Evolutionary conservation across 1,139 yeast genomes (phyloP).

Genomic region (Taphrina flavorubra): DNA sequence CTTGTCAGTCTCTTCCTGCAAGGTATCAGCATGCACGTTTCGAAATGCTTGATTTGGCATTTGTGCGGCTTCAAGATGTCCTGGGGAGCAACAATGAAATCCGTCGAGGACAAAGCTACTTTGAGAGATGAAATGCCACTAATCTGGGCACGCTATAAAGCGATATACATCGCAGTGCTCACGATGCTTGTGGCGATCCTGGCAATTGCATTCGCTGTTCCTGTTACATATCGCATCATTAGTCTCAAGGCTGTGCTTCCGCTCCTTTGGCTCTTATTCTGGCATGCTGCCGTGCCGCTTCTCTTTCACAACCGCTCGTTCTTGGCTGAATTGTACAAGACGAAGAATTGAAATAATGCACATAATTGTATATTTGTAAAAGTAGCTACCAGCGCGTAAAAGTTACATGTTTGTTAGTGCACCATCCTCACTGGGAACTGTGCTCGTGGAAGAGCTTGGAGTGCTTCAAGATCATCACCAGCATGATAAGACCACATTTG

Average conservation of each 20-base stretch:
- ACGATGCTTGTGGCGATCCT: slow-evolving; percentile 26
- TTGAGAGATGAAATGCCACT: slow-evolving; percentile 43
- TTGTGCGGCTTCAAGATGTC: slow-evolving; percentile 44
- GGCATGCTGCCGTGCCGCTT: slow-evolving; percentile 32
- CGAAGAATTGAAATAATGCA: not conserved
- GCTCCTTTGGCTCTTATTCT: slow-evolving; percentile 28
- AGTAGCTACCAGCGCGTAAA: not conserved
- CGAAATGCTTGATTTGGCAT: slow-evolving; percentile 43
- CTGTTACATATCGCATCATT: slow-evolving; percentile 42
- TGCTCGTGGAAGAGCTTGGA: too few species aligned
- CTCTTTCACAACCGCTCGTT: slow-evolving; percentile 35
- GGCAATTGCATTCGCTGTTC: slow-evolving; percentile 42
- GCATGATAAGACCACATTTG: too few species aligned
- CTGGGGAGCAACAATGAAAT: slow-evolving; percentile 45
- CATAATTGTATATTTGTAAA: not conserved
- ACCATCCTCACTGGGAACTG: too few species aligned
- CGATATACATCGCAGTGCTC: slow-evolving; percentile 15
- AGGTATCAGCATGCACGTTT: slow-evolving; percentile 44
- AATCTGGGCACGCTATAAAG: slow-evolving; percentile 30
- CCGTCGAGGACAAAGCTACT: slow-evolving; percentile 43
- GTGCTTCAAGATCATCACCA: too few species aligned
- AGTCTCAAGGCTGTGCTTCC: slow-evolving; percentile 33
- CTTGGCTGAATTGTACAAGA: slow-evolving; percentile 26
- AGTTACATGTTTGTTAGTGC: too few species aligned
- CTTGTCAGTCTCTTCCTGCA: slow-evolving; percentile 44